Percentiles rank a stretch among this genome's conserved stretches.
Conservation (phyloP, 306 rosid genomes). For the Vigna reflexopilosa region DNA sequence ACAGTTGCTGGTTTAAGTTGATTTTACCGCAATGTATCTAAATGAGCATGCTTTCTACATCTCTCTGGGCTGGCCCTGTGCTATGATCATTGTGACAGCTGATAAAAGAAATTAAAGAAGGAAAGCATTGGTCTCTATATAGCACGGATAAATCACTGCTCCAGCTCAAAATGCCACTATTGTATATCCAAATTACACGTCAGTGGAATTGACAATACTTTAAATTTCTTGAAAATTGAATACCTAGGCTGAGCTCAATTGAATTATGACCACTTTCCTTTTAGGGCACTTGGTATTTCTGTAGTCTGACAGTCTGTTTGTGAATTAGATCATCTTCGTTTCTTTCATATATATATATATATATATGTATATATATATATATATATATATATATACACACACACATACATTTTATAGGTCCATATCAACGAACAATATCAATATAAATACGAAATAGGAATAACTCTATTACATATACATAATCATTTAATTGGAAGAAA, state of each 20-base stretch:
- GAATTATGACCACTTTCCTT: background rate
- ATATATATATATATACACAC: background rate
- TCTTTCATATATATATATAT: background rate
- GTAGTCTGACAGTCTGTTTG: background rate
- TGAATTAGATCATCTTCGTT: background rate
- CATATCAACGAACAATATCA: background rate
- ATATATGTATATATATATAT: background rate
- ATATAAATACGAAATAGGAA: too few species aligned
- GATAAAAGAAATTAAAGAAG: constrained; percentile 12
- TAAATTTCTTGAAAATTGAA: constrained; percentile 17
- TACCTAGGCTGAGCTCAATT: background rate
- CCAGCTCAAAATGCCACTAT: constrained; percentile 29
- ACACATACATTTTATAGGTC: background rate
- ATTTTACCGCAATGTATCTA: background rate
- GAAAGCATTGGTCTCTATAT: constrained; percentile 1
- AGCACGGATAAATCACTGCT: constrained; percentile 26
- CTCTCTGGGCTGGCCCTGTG: constrained; percentile 16
- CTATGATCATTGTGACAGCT: constrained; percentile 35
- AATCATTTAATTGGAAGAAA: too few species aligned
- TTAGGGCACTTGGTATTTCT: background rate
- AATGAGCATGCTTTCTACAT: constrained; percentile 19
- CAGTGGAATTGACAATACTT: constrained; percentile 23
- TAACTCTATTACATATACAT: too few species aligned
- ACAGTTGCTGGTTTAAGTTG: constrained; percentile 52
- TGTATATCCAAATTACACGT: constrained; percentile 37